Evolutionary conservation across 768 basidiomycete species (phyloP).

Genomic region (Lentinula sp.): DNA sequence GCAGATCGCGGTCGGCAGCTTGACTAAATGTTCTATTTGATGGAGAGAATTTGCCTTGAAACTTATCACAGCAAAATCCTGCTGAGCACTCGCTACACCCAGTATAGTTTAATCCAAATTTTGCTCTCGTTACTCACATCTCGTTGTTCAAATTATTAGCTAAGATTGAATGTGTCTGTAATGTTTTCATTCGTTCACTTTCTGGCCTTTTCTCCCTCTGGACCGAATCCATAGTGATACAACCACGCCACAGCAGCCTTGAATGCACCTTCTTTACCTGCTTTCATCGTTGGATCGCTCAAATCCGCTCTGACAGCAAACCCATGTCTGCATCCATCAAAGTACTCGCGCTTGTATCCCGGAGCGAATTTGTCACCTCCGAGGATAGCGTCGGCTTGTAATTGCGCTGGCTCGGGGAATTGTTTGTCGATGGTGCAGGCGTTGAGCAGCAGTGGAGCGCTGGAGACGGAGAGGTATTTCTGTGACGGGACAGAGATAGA

Average conservation of each 20-base stretch:
- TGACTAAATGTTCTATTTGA: constrained; percentile 46
- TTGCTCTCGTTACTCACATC: no score
- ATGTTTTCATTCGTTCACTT: not conserved
- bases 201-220: not conserved
- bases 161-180: no score
- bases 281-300: constrained; percentile 36
- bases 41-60: constrained; percentile 12
- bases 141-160: no score
- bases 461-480: constrained; percentile 41
- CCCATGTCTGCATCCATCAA: constrained; percentile 26
- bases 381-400: constrained; percentile 29
- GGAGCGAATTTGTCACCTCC: constrained; percentile 27
- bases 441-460: constrained; percentile 62
- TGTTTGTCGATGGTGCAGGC: constrained; percentile 43
- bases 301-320: constrained; percentile 39
- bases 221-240: not conserved
- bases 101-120: no score
- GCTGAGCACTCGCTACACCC: not conserved
- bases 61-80: not conserved
- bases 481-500: constrained; percentile 13
- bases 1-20: constrained; percentile 44
- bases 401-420: constrained; percentile 25
- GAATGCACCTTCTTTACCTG: constrained; percentile 52
- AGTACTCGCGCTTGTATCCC: constrained; percentile 28
- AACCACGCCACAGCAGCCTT: constrained; percentile 45